Percentiles rank a stretch among this genome's conserved stretches.
phyloP scores from a whole-genome alignment of 1,139 yeast species.

The Zygoascus meyerae region DNA sequence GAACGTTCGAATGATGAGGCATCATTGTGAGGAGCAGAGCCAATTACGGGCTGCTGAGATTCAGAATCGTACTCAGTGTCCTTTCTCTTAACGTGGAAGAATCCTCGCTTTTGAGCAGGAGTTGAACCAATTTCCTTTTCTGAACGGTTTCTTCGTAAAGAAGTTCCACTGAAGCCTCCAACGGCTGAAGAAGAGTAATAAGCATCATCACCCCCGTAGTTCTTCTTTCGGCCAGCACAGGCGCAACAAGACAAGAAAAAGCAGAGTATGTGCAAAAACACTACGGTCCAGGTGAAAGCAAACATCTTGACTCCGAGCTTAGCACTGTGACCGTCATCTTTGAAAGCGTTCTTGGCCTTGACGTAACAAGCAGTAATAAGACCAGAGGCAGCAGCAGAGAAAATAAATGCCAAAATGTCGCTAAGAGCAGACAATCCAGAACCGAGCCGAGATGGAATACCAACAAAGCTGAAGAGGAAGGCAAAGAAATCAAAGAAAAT shows the following conservation, averaged over 20 bases:
- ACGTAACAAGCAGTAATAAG: constrained; percentile 61
- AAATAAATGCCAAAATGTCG: constrained; percentile 44
- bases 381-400: constrained; percentile 53
- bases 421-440: constrained; percentile 34
- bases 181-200: constrained; percentile 9
- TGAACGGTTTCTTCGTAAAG: constrained; percentile 8
- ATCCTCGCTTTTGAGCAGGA: constrained; percentile 15
- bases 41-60: constrained; percentile 22
- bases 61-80: constrained; percentile 12
- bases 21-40: constrained; percentile 9
- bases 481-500: constrained; percentile 52
- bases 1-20: constrained; percentile 17
- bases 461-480: constrained; percentile 36
- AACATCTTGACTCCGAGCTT: constrained; percentile 52
- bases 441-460: constrained; percentile 32
- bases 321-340: constrained; percentile 43
- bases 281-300: constrained; percentile 62
- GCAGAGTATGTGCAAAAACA: constrained; percentile 41
- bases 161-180: constrained; percentile 8
- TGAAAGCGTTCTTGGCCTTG: constrained; percentile 54
- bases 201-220: constrained; percentile 12
- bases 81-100: constrained; percentile 15
- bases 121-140: constrained; percentile 4
- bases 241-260: constrained; percentile 31
- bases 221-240: constrained; percentile 18